Conservation (phyloP, 2,329 filamentous ascomycete genomes). For the Colletotrichum sansevieriae region DNA sequence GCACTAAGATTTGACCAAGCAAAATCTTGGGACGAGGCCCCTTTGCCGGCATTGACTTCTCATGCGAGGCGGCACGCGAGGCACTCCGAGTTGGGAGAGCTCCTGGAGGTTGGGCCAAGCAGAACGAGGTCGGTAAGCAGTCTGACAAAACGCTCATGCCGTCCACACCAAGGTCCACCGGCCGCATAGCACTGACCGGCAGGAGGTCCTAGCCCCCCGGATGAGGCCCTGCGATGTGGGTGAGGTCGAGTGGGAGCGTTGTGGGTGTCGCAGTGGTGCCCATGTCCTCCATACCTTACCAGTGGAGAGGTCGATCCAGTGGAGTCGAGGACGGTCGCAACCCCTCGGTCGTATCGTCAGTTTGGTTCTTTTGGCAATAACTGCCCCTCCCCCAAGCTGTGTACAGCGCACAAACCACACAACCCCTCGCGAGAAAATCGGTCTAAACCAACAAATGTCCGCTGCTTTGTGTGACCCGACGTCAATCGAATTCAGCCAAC, state of each 20-base stretch:
- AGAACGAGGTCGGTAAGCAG: constrained; percentile 24
- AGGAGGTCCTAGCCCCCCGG: constrained; percentile 12
- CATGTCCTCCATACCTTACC: constrained; percentile 20
- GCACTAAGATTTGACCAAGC: constrained; percentile 12
- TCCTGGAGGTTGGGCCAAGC: constrained; percentile 1
- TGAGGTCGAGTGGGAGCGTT: constrained; percentile 20
- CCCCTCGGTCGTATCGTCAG: constrained; percentile 36
- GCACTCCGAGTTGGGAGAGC: constrained; percentile 7
- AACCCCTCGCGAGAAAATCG: constrained; percentile 28
- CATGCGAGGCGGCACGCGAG: constrained; percentile 23
- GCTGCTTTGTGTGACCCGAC: constrained; percentile 17
- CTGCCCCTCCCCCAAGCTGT: constrained; percentile 36
- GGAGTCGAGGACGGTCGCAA: constrained; percentile 31
- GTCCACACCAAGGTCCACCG: constrained; percentile 15
- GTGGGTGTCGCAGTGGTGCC: constrained; percentile 21
- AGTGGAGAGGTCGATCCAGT: constrained; percentile 39
- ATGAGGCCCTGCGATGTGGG: constrained; percentile 23
- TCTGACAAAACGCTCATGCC: constrained; percentile 21
- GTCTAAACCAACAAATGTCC: constrained; percentile 22
- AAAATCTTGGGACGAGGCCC: constrained; percentile 10
- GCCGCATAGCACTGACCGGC: constrained; percentile 23
- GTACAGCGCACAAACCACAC: constrained; percentile 29
- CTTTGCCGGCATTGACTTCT: constrained; percentile 29
- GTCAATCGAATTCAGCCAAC: background rate
- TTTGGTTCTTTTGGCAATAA: constrained; percentile 21